Conservation (phyloP, 2,329 filamentous ascomycete genomes). For the Pseudomassariella vexata region DNA sequence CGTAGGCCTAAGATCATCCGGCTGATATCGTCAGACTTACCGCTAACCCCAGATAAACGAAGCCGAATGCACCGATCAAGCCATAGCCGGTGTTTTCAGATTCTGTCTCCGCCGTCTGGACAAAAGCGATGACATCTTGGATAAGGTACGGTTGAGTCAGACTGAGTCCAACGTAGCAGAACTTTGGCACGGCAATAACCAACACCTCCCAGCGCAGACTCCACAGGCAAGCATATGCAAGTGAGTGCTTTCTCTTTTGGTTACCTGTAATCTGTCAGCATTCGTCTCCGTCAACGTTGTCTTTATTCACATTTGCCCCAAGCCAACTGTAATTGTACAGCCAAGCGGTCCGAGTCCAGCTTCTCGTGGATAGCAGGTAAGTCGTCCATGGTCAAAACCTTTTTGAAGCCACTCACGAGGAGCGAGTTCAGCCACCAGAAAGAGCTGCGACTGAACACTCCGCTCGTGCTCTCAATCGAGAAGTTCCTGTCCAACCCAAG, state of each 20-base stretch:
- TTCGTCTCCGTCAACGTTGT: too few relatives aligned
- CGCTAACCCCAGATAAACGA: constrained; percentile 7
- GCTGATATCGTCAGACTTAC: constrained; percentile 5
- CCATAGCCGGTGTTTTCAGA: constrained; percentile 8
- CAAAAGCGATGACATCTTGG: constrained; percentile 4
- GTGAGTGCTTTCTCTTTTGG: constrained; percentile 6
- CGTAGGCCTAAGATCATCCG: too few relatives aligned
- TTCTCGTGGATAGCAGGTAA: constrained; percentile 7
- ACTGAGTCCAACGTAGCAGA: constrained; percentile 6
- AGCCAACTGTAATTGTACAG: background rate
- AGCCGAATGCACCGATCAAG: constrained; percentile 5
- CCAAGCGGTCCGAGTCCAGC: constrained; percentile 5
- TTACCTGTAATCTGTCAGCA: constrained; percentile 1
- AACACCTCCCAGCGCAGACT: constrained; percentile 8
- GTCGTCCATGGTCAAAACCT: constrained; percentile 19
- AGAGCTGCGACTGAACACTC: constrained; percentile 18
- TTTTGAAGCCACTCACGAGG: constrained; percentile 16
- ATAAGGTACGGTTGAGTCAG: constrained; percentile 8
- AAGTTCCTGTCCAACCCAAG: constrained; percentile 13
- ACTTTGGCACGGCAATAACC: constrained; percentile 5
- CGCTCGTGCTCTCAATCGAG: constrained; percentile 15
- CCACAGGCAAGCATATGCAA: constrained; percentile 7
- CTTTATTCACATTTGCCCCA: constrained; percentile 6
- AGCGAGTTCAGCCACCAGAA: constrained; percentile 23
- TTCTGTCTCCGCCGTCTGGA: background rate